phyloP scores from a whole-genome alignment of 192 early-diverging fungal species.

The Piromyces finnis region DNA sequence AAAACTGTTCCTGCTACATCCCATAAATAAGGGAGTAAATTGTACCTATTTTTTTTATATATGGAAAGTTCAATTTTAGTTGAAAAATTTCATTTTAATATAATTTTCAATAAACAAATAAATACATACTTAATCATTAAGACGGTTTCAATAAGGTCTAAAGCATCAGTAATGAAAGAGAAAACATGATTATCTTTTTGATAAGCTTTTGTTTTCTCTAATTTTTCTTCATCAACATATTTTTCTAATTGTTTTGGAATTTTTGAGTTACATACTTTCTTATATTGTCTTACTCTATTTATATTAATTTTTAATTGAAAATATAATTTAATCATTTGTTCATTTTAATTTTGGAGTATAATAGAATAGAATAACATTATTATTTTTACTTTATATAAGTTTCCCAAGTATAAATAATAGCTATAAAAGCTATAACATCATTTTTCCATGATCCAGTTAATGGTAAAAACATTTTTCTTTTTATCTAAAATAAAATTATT shows the following conservation, averaged over 20 bases:
- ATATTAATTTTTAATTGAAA: background rate
- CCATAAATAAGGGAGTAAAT: background rate
- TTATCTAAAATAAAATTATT: no score
- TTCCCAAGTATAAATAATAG: constrained; percentile 53
- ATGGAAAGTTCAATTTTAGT: no score
- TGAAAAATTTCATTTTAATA: no score
- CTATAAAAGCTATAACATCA: background rate
- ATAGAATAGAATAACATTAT: no score
- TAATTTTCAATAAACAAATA: no score
- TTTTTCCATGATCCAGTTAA: background rate
- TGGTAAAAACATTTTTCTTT: background rate
- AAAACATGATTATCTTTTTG: constrained; percentile 69
- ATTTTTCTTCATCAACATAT: constrained; percentile 57
- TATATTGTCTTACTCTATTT: constrained; percentile 20
- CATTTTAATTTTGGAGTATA: no score
- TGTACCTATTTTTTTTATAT: background rate
- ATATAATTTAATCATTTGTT: no score
- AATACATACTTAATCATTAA: constrained; percentile 49
- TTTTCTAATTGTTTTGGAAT: constrained; percentile 51
- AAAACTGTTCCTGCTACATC: background rate
- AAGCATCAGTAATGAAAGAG: constrained; percentile 39
- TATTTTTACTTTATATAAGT: constrained; percentile 48
- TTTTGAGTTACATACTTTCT: background rate
- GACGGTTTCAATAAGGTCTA: constrained; percentile 47
- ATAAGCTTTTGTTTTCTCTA: constrained; percentile 66